Evolutionary conservation across 768 basidiomycete genomes (phyloP), one percentile per base, ranked within the genome.

Genomic region (Naganishia onofrii): DNA sequence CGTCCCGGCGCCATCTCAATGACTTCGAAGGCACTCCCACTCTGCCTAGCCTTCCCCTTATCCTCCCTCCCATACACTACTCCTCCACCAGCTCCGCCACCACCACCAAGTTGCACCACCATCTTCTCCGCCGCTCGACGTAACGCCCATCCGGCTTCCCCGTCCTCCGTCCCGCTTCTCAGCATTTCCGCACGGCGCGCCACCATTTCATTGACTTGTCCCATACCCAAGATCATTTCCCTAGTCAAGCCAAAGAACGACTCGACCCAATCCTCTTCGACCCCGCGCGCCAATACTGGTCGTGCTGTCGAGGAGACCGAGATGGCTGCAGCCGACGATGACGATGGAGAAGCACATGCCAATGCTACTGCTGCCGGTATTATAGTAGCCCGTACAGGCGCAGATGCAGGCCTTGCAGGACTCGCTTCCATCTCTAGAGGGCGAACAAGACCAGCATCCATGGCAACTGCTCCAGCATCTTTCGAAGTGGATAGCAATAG

Each of bases 201-300:
- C 10, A 70, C 70, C 19, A 72, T 29, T 28, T 19, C 28, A 53
- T 71, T 71, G 15, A 71, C 67, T 31, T 36, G 44, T 1, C 56
- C 67, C 2, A 71, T 34, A n/a, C 58, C 23, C 0, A 58, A 23
- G 57, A 71, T 68, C 54, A 68, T 58, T 4, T 52, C 29, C 10
- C 71, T 67, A 2, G 71, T 64, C 1, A 56, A 12, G 28, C 71
- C 71, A 46, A 72, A 60, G 52, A 72, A 72, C 6, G 56, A 32
- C 34, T 72, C 71, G 4, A 72, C 67, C 71, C 71, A 72, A 28
- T 72, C 71, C 17, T 57, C 23, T 26, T 23, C 58, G 19, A n/a
- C 17, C 2, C 26, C 38, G 15, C 29, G 15, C 19, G 36, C 6
- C 56, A 13, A 21, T 26, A 12, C 6, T 19, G n/a, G 10, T 3